phyloP scores from a whole-genome alignment of 208 protist genomes.

The Vickermania ingenoplastis region DNA sequence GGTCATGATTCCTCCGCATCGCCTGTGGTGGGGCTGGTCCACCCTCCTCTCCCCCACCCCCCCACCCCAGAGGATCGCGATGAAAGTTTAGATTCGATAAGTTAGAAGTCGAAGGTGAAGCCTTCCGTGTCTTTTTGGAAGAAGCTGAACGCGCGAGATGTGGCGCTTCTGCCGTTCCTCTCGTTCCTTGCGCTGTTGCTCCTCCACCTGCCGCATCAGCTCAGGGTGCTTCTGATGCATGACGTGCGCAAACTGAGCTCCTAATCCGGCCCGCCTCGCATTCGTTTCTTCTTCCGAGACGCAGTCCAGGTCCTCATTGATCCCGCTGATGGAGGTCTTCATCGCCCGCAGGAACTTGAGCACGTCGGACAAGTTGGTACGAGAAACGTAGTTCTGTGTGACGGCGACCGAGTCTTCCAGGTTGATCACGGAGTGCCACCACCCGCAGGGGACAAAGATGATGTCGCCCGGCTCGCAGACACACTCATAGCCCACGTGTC shows the following conservation, averaged over 20 bases:
- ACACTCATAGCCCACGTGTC: constrained; percentile 63
- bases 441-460: constrained; percentile 84
- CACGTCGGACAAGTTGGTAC: constrained; percentile 58
- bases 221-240: constrained; percentile 46
- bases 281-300: constrained; percentile 29
- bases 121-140: constrained; percentile 43
- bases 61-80: no score
- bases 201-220: constrained; percentile 48
- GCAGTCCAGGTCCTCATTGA: constrained; percentile 73
- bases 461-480: constrained; percentile 83
- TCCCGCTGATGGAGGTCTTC: constrained; percentile 77
- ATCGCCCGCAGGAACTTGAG: constrained; percentile 77
- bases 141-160: constrained; percentile 29
- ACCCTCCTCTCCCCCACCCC: no score
- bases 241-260: constrained; percentile 44
- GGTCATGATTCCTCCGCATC: no score
- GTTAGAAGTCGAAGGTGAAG: constrained; percentile 71
- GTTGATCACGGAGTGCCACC: constrained; percentile 90
- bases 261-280: constrained; percentile 39
- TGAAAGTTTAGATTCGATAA: not conserved
- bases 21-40: no score
- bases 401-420: constrained; percentile 79
- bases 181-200: constrained; percentile 33
- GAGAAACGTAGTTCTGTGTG: constrained; percentile 88
- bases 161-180: constrained; percentile 35